phyloP scores from a whole-genome alignment of 2,329 filamentous ascomycete genomes.

The Fusarium acutatum region DNA sequence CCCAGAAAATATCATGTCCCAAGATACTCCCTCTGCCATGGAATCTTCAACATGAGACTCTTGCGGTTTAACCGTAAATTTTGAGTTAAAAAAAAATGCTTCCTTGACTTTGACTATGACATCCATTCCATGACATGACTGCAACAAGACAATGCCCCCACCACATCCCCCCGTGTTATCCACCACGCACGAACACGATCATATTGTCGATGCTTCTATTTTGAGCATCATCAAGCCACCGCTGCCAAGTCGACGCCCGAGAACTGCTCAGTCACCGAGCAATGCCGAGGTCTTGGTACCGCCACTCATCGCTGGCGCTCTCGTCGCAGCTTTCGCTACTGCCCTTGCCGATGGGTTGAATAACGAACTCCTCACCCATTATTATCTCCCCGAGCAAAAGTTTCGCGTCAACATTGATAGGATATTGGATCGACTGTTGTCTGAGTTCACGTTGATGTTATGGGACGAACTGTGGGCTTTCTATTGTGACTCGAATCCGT shows the following conservation, averaged over 20 bases:
- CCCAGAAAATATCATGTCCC: not conserved
- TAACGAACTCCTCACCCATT: slow-evolving; percentile 50
- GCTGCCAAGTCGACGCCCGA: slow-evolving; percentile 44
- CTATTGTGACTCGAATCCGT: slow-evolving; percentile 43
- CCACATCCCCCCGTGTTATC: slow-evolving; percentile 37
- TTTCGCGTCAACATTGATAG: slow-evolving; percentile 48
- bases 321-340: slow-evolving; percentile 48
- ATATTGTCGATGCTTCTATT: slow-evolving; percentile 20
- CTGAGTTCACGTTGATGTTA: slow-evolving; percentile 44
- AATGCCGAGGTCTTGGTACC: slow-evolving; percentile 47
- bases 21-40: not conserved
- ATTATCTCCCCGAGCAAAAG: slow-evolving; percentile 47
- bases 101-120: slow-evolving; percentile 32
- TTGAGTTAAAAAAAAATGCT: not conserved
- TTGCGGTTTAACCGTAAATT: slow-evolving; percentile 6
- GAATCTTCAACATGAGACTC: not conserved
- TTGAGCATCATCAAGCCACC: slow-evolving; percentile 46
- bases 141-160: slow-evolving; percentile 38
- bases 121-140: not conserved
- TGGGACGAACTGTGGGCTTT: slow-evolving; percentile 50
- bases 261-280: slow-evolving; percentile 41
- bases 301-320: slow-evolving; percentile 48
- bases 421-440: slow-evolving; percentile 47
- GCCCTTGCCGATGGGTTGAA: slow-evolving; percentile 46
- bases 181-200: slow-evolving; percentile 22